Evolutionary conservation across 2,329 filamentous ascomycete genomes (phyloP), one percentile per base, ranked within the genome.

Genomic region (Pseudopithomyces maydicus): DNA sequence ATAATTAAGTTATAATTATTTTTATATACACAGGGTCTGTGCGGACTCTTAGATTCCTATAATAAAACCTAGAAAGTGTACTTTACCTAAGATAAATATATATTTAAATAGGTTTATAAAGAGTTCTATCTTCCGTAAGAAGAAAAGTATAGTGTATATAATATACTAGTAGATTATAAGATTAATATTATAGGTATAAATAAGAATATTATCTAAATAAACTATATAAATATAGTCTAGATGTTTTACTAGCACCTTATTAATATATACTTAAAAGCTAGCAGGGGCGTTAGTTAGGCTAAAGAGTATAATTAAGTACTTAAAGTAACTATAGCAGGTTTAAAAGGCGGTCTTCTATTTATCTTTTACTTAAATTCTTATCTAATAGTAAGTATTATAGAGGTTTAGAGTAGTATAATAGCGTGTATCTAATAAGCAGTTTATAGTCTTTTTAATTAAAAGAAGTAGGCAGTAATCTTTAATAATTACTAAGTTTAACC

Each of bases 201-300:
- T 59, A 46, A 65, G 35, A n/a, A 65, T 57, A 53, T 65, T 56
- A 49, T 63, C 42, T 57, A 63, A 29, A 38, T 62, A 65, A 10
- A 51, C 32, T 22, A 56, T 62, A 59, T 43, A 53, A 38, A 59
- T 55, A n/a, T 55, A 55, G 54, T 61, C 32, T 20, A 63, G 11
- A 45, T 54, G 54, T 2, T 52, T 22, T 12, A 14, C 45, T 52
- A 63, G 38, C 3, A 52, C 41, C 23, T 55, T 53, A 56, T 65
- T 62, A 48, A 65, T 64, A 45, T 52, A 52, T 11, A 20, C 5
- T 39, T 61, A 63, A 23, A 61, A 64, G n/a, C 53, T 53, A 12
- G n/a, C 43, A 42, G 45, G 52, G 0, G 35, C 52, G 42, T 65
- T 65, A 17, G 20, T 53, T 46, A 65, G 39, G 0, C 56, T 63